Base-by-base conservation (phyloP, 495 filamentous ascomycete genomes). In the Penicillium turbatum region DNA sequence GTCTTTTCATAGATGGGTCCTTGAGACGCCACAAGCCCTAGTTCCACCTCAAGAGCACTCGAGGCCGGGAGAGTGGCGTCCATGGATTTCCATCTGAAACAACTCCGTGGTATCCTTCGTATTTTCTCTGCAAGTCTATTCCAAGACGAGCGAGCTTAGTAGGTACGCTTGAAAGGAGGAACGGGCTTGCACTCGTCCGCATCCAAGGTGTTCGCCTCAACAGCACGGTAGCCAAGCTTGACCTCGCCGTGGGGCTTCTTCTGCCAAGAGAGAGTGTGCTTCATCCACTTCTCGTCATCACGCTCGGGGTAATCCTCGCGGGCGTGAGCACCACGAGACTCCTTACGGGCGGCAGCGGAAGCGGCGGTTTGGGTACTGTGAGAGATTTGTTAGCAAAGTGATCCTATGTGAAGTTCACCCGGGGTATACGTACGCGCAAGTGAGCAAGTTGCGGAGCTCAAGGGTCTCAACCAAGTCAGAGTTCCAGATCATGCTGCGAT, bases 401-500 rank as follows among this genome's bases (percentile, higher is more conserved):
- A 9, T 11, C n/a, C 19, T 8, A 13, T 9, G 1, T 29, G 3
- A 9, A 24, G 6, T 2, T 30, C 3, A 21, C 15, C 21, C 8
- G 24, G 44, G 45, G 40, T 35, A 53, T 56, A 84, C 85, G 71
- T 83, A 87, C 82, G 92, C 92, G 83, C 92, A 97, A 64, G 92
- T 97, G 61, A 97, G 74, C 59, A 97, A 68, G 70, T 97, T 97
- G 61, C 90, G 79, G 63, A 97, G 79, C 75, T 97, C 92, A 37
- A 97, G 82, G 26, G 91, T 95, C 82, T 97, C 92, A 49, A 96
- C 88, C 27, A 97, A 81, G 64, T 97, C 92, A 34, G 88, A 89
- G 83, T 97, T 97, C 92, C 92, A 97, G 77, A 97, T 96, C 93
- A 97, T 96, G 83, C 88, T 92, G 66, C 92, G 87, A 71, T 97